Percentiles rank a stretch among this genome's conserved stretches.
Conservation (phyloP, 345 rosid species). For the thale cress (Arabidopsis thaliana) region TAIR10.1 NC_003076.8:567001-567500, state of each 20-base stretch:
- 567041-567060: conserved; percentile 27
- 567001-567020: neutral
- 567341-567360: neutral
- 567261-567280: neutral
- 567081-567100: conserved; percentile 33
- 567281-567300: conserved; percentile 25
- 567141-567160: conserved; percentile 29
- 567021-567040: conserved; percentile 22
- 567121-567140: neutral
- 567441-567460: too few relatives aligned
- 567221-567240: conserved; percentile 15
- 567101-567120: conserved; percentile 31
- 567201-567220: conserved; percentile 27
- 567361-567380: neutral
- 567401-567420: neutral
- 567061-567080: conserved; percentile 27
- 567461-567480: too few relatives aligned
- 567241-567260: neutral
- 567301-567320: neutral
- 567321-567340: neutral
- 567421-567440: too few relatives aligned
- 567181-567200: conserved; percentile 27
- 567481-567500: neutral
- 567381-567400: neutral
- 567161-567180: conserved; percentile 39